Conservation (phyloP, 1,284 basidiomycete genomes). For the Fistulina hepatica region DNA sequence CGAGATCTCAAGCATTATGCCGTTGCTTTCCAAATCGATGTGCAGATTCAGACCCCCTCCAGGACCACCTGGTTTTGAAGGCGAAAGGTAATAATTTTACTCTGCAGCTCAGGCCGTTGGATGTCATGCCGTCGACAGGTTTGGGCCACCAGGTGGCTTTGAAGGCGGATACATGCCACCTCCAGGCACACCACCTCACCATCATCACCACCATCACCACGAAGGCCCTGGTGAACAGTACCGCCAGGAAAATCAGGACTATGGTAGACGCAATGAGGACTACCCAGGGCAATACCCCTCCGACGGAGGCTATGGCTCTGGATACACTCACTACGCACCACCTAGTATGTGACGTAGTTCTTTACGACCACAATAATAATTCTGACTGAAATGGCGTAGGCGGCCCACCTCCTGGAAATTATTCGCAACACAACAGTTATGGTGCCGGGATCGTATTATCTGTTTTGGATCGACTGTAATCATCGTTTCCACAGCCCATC, state of each 20-base stretch:
- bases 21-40: background rate
- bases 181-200: slow-evolving; percentile 19
- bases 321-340: slow-evolving; percentile 15
- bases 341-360: too few species aligned
- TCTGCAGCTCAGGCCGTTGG: too few species aligned
- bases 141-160: slow-evolving; percentile 22
- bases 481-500: slow-evolving; percentile 11
- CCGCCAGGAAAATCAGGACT: slow-evolving; percentile 18
- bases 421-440: slow-evolving; percentile 6
- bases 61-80: slow-evolving; percentile 23
- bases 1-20: background rate
- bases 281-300: slow-evolving; percentile 27
- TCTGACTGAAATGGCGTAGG: too few species aligned
- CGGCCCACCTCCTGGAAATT: slow-evolving; percentile 6
- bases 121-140: too few species aligned
- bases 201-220: slow-evolving; percentile 29
- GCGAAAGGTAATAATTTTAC: too few species aligned
- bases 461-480: slow-evolving; percentile 8
- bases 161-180: slow-evolving; percentile 19
- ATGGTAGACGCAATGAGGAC: too few species aligned
- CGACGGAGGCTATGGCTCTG: too few species aligned
- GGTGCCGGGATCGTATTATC: slow-evolving; percentile 1
- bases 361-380: too few species aligned
- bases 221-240: slow-evolving; percentile 23
- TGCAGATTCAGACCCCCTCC: slow-evolving; percentile 24